Evolutionary conservation across 129 eudicot genomes (phyloP), one percentile per base, ranked within the genome.

Genomic region (Mikania micrantha): DNA sequence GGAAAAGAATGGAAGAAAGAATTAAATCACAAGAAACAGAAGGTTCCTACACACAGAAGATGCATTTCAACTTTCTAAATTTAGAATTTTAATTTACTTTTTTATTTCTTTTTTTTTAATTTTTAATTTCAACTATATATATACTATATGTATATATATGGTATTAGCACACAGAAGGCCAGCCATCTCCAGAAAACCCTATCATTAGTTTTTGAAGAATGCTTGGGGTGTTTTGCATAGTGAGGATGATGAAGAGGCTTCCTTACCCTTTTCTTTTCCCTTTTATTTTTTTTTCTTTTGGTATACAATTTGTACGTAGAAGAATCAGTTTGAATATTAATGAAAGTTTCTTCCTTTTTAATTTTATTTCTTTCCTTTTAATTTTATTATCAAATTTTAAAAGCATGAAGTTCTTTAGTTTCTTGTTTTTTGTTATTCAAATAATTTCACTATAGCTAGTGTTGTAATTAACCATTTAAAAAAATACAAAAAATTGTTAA

Each of bases 131-230:
- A 49, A 9, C 52, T 25, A 29, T 62, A 34, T 62, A 31, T 38
- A 61, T n/a, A 22, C 31, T 34, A 31, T 7, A 13, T 5, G 1
- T 42, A 6, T 15, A 42, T 13, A 21, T 28, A 74, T 61, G 39
- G 47, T 79, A 60, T 62, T 78, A 66, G 68, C 79, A 66, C 69
- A 60, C 74, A 77, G 71, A 76, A 68, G 80, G 73, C 76, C 60
- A 82, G 95, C 92, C 91, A 91, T 76, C 88, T 83, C 95, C 97
- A 62, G 66, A 82, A 69, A 74, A 66, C 93, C 93, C 86, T 74
- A 67, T 60, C 80, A 76, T 22, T 38, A 69, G 80, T 76, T 81
- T 85, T 83, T 86, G 80, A 78, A 67, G 67, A 65, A 77, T 76
- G 81, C 68, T 71, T 27, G 84, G 84, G 92, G 88, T 70, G 44